These are phyloP conservation scores for Diplogelasinospora grovesii DNA, from an alignment of 495 filamentous ascomycete species.

Conservation along the genomic window DNA sequence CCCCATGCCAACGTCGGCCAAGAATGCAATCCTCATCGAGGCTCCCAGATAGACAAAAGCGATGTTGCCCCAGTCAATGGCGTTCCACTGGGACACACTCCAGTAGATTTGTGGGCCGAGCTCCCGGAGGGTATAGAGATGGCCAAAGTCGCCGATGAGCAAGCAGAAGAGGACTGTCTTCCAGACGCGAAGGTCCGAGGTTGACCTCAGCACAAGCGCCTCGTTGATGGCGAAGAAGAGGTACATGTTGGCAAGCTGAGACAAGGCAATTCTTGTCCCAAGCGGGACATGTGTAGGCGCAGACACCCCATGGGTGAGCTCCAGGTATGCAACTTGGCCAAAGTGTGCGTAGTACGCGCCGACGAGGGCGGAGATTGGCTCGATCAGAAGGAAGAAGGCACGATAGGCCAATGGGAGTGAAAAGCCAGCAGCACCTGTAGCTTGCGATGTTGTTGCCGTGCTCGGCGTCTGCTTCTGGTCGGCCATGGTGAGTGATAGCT, in stretches of 20 bases:
- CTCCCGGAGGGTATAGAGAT: conserved; percentile 50
- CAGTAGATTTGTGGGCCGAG: conserved; percentile 52
- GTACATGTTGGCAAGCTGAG: conserved; percentile 60
- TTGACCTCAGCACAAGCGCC: conserved; percentile 57
- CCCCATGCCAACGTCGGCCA: conserved; percentile 45
- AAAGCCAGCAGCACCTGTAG: conserved; percentile 12
- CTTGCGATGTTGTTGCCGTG: background rate
- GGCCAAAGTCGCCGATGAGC: conserved; percentile 61
- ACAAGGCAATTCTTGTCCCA: conserved; percentile 49
- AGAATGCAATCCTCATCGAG: conserved; percentile 47
- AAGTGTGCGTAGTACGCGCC: conserved; percentile 60
- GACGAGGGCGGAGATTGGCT: conserved; percentile 56
- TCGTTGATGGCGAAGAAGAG: conserved; percentile 64
- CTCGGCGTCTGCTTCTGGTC: conserved; percentile 1
- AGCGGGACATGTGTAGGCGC: conserved; percentile 33
- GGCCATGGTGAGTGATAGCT: conserved; percentile 11
- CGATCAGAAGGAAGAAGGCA: conserved; percentile 59
- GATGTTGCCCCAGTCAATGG: conserved; percentile 60
- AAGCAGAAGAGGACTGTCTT: conserved; percentile 51
- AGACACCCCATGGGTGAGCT: conserved; percentile 45
- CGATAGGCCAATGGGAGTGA: conserved; percentile 46
- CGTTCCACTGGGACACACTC: conserved; percentile 52
- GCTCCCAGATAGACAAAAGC: conserved; percentile 56
- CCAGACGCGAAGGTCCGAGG: conserved; percentile 58
- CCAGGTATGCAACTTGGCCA: conserved; percentile 51